Conservation (phyloP, 345 rosid genomes). For the Alliaria petiolata region DNA sequence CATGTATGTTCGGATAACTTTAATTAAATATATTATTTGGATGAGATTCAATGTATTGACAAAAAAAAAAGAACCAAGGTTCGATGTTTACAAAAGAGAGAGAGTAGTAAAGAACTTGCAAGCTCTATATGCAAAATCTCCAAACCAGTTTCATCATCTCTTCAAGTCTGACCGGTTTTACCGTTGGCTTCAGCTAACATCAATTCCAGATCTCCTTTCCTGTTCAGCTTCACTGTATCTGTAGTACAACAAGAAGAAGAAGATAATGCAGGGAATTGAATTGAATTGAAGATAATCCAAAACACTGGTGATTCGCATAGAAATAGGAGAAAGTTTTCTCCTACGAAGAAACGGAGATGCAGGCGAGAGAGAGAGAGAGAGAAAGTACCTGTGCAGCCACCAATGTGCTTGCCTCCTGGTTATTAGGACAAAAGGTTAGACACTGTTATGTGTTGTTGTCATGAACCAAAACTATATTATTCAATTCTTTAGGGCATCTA, state of each 20-base stretch:
- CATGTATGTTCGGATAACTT: too few relatives aligned
- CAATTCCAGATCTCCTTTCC: conserved; percentile 63
- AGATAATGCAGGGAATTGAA: neutral
- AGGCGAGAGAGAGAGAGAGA: neutral
- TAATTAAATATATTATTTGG: too few relatives aligned
- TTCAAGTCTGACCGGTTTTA: conserved; percentile 21
- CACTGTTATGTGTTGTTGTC: neutral
- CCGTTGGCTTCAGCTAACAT: conserved; percentile 61
- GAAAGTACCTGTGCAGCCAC: conserved; percentile 86
- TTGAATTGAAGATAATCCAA: neutral
- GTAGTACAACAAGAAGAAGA: conserved; percentile 32
- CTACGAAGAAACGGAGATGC: neutral
- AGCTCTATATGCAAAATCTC: conserved; percentile 24
- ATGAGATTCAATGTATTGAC: neutral
- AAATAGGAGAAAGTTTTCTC: neutral
- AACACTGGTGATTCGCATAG: neutral
- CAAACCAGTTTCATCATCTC: neutral
- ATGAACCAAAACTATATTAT: neutral
- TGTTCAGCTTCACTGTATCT: conserved; percentile 77
- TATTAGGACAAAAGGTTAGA: conserved; percentile 9
- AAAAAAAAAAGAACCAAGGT: neutral
- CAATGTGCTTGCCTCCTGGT: conserved; percentile 92
- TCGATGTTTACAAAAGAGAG: neutral
- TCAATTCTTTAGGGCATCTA: neutral
- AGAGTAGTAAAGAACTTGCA: neutral